Base-by-base conservation (phyloP, 2,329 filamentous ascomycete genomes). In the Paecilomyces variotii region DNA sequence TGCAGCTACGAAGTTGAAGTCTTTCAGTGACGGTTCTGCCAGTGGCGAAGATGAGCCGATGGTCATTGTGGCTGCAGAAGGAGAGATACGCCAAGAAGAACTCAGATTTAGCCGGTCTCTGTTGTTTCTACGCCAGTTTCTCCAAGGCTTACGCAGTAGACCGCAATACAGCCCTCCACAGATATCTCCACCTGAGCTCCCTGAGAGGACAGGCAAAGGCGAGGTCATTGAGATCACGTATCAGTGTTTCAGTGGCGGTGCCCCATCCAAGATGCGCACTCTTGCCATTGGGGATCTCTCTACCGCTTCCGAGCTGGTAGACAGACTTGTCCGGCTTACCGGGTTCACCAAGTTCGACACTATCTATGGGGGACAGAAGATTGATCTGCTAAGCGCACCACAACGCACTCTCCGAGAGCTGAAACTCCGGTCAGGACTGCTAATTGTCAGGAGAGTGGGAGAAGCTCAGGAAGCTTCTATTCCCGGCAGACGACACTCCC, bases 301-400 rank as follows among this genome's bases (percentile, higher is more conserved):
- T 59, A 94, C 88, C 0, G 82, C 84, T 5, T 82, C 83, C 1
- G 87, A 89, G 50, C 76, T 96, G 4, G 79, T 89, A 30, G 84
- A 86, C 19, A 85, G 81, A 59, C 73, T 96, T 49, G 81, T 83
- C 32, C 80, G 86, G 60, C 82, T 82, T 14, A 93, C 89, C 0
- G 88, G 89, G 0, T 94, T 92, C 68, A 83, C 86, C 4, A 90
- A 88, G 65, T 89, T 91, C 65, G 86, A 84, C 2, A 78, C 90
- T 0, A 93, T 91, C 69, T 86, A 85, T 62, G 82, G 82, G 14
- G 90, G 90, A 0, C 80, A 81, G 57, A 79, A 81, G n/a, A 77
- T 93, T 57, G 78, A 85, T 51, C 81, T 89, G 1, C 78, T 80
- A 1, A 81, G 86, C 55, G 77, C 78, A 25, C 82, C 85, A 26